Evolutionary conservation across 164 flowering plant species (phyloP).

Genomic region (Cinnamomum micranthum): DNA sequence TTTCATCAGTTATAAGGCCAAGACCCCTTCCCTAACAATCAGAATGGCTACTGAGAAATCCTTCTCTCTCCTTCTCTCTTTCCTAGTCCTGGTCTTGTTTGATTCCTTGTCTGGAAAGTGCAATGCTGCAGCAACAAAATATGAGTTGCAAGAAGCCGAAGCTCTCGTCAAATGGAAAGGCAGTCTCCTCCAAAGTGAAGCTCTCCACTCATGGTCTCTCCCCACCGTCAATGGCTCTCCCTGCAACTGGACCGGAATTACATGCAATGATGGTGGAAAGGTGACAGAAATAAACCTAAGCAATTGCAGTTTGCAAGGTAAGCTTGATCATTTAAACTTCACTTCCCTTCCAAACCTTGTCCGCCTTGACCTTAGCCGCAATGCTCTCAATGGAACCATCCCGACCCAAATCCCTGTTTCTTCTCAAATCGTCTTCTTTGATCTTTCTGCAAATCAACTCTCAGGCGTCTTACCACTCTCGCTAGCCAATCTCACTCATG

Average conservation of each 20-base stretch:
- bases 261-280: neutral
- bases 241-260: neutral
- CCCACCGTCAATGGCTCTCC: neutral
- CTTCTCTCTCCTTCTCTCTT: neutral
- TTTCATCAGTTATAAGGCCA: no score
- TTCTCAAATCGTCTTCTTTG: conserved; percentile 9
- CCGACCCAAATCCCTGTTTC: conserved; percentile 18
- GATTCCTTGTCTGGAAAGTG: no score
- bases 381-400: conserved; percentile 15
- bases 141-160: neutral
- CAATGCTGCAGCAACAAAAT: no score
- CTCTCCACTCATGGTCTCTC: conserved; percentile 30
- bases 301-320: neutral
- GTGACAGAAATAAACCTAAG: neutral
- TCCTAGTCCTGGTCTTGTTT: no score
- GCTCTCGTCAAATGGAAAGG: conserved; percentile 1
- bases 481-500: conserved; percentile 21
- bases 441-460: conserved; percentile 18
- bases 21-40: no score
- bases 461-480: conserved; percentile 24
- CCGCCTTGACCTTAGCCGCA: conserved; percentile 4
- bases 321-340: neutral
- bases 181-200: neutral
- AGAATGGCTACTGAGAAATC: no score
- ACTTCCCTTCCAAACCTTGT: neutral